phyloP scores from a whole-genome alignment of 75 land plant genomes.

The Larix kaempferi region DNA sequence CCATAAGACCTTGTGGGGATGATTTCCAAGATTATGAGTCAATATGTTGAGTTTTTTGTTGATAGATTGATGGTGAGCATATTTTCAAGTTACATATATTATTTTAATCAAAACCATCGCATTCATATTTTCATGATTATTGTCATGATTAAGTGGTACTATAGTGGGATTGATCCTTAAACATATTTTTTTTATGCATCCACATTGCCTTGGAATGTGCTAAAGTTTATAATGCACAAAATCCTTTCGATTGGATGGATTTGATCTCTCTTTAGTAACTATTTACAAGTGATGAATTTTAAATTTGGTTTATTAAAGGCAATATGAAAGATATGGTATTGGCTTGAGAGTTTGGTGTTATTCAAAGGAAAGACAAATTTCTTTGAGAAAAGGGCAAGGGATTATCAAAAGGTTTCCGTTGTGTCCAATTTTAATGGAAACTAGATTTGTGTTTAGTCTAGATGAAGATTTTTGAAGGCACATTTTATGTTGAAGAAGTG shows the following conservation, averaged over 20 bases:
- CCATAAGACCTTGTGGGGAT: conserved; percentile 77
- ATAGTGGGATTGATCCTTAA: too few relatives aligned
- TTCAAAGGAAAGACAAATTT: conserved; percentile 52
- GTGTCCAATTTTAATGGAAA: conserved; percentile 54
- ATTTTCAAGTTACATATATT: too few relatives aligned
- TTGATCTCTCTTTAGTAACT: conserved; percentile 62
- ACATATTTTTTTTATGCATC: too few relatives aligned
- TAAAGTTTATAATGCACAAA: conserved; percentile 49
- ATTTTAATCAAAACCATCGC: too few relatives aligned
- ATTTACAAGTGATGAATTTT: too few relatives aligned
- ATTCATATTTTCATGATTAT: too few relatives aligned
- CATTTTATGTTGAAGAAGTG: too few relatives aligned
- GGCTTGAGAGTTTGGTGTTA: not conserved
- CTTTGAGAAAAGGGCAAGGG: conserved; percentile 89
- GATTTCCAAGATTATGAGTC: conserved; percentile 67
- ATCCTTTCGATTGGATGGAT: conserved; percentile 95
- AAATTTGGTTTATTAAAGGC: too few relatives aligned
- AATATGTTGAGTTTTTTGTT: conserved; percentile 81
- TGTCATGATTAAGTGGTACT: too few relatives aligned
- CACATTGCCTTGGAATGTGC: too few relatives aligned
- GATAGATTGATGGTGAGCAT: conserved; percentile 37
- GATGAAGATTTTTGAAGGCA: conserved; percentile 64
- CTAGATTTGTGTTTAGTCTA: conserved; percentile 48
- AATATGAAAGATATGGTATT: too few relatives aligned
- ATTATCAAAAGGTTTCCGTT: conserved; percentile 78